Conservation (phyloP, 2,329 filamentous ascomycete species). For the Penicillium sp. region DNA sequence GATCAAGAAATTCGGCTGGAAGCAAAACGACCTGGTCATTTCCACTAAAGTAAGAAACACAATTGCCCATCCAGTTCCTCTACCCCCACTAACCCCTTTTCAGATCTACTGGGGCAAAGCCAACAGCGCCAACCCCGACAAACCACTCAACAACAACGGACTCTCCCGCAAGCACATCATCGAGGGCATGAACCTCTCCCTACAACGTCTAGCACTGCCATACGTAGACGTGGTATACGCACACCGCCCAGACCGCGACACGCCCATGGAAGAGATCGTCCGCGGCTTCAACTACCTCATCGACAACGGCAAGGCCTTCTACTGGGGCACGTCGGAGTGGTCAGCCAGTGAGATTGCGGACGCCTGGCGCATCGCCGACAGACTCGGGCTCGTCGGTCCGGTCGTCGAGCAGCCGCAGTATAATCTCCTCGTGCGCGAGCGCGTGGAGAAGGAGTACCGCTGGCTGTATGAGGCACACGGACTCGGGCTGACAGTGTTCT, state of each 20-base stretch:
- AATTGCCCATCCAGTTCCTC: too few species aligned
- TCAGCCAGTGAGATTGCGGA: slow-evolving; percentile 62
- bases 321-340: slow-evolving; percentile 71
- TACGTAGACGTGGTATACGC: slow-evolving; percentile 71
- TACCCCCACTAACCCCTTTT: not conserved
- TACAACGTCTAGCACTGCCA: slow-evolving; percentile 60
- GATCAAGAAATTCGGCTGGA: slow-evolving; percentile 58
- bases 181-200: slow-evolving; percentile 60
- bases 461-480: slow-evolving; percentile 60
- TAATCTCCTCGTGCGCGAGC: slow-evolving; percentile 60
- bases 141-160: slow-evolving; percentile 64
- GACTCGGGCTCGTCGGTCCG: slow-evolving; percentile 60
- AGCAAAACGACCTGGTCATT: slow-evolving; percentile 56
- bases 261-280: slow-evolving; percentile 68
- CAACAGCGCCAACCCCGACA: slow-evolving; percentile 58
- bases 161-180: slow-evolving; percentile 68
- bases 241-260: slow-evolving; percentile 64
- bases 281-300: slow-evolving; percentile 70
- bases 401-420: slow-evolving; percentile 66
- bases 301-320: slow-evolving; percentile 64
- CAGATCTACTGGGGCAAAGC: slow-evolving; percentile 62
- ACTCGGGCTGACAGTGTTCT: slow-evolving; percentile 62
- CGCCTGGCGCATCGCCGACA: slow-evolving; percentile 61
- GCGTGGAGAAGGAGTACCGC: slow-evolving; percentile 62
- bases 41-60: slow-evolving; percentile 48